Base-by-base conservation (phyloP, 2,329 filamentous ascomycete genomes). In the Polytolypa hystricis region DNA sequence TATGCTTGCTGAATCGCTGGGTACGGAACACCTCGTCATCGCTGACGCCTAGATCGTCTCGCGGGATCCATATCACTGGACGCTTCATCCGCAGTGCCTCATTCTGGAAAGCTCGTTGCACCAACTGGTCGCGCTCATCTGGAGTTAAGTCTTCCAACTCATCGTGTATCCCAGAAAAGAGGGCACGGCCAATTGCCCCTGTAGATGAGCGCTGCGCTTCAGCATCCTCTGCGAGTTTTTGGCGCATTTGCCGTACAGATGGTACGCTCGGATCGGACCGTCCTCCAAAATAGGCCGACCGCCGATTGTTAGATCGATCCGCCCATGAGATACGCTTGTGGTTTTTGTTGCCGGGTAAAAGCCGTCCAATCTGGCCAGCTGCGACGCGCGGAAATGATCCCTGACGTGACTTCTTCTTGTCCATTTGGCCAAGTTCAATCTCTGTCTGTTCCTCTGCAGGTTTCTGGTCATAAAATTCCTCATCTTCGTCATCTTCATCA, bases 91-190 rank as follows among this genome's bases (percentile, higher is more conserved):
- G 77, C 25, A 95, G 69, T 1, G 91, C 91, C 21, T 79, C 79
- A 53, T 98, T 91, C 61, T 87, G 80, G 60, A 98, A 98, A 0
- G 89, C 86, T 50, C 86, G 80, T 37, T 80, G 80, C 9, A 91
- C 82, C 26, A 96, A 74, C 40, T 77, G 70, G 53, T 96, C 87
- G 49, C 91, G 74, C 56, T 95, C 85, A 12, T 89, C 84, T 0
- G 86, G 84, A 1, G 84, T 91, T 33, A 98, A 68, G 54, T 98
- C 91, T 57, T 95, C 89, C 44, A 98, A 79, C 65, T 94, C 87
- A 52, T 96, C 89, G 46, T 89, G 79, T 50, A 87, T 83, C 3
- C 83, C 83, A 15, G 84, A 80, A 57, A 87, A 98, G 2, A 96
- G 69, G 2, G 86, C 81, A 33, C 86, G 79, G 5, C 81, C 82